These are phyloP conservation scores for Backusella liffmaniae DNA, from an alignment of 192 early-diverging fungal species.

Conservation along the genomic window DNA sequence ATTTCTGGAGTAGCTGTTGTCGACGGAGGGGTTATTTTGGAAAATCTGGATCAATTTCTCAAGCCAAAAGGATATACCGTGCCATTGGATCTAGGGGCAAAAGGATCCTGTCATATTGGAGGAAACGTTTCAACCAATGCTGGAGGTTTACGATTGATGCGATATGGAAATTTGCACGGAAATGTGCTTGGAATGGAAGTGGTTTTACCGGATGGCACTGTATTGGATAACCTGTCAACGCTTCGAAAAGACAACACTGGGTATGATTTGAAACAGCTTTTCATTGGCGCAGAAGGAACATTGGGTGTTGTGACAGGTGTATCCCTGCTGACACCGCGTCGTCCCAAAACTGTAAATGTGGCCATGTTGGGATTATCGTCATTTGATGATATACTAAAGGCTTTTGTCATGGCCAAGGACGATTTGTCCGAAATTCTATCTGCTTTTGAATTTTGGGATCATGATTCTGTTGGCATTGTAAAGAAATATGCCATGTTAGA, in stretches of 20 bases:
- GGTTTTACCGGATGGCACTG: conserved; percentile 84
- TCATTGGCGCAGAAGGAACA: conserved; percentile 96
- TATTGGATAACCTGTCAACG: conserved; percentile 77
- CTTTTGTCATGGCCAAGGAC: conserved; percentile 73
- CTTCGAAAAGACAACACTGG: conserved; percentile 98
- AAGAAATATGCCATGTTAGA: conserved; percentile 59
- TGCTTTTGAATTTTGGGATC: conserved; percentile 98
- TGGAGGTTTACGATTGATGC: conserved; percentile 88
- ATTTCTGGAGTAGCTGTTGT: conserved; percentile 77
- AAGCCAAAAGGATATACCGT: conserved; percentile 79
- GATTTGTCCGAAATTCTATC: conserved; percentile 90
- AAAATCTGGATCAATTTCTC: conserved; percentile 81
- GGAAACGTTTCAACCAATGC: conserved; percentile 98
- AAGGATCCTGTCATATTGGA: conserved; percentile 90
- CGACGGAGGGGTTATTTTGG: conserved; percentile 91
- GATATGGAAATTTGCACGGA: conserved; percentile 93
- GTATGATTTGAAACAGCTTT: conserved; percentile 96
- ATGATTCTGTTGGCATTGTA: conserved; percentile 65
- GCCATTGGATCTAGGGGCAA: conserved; percentile 88
- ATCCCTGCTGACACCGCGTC: conserved; percentile 78
- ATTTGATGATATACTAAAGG: conserved; percentile 76
- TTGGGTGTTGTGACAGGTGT: conserved; percentile 93
- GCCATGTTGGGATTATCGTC: conserved; percentile 74
- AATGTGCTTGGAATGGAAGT: conserved; percentile 92
- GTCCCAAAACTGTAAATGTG: conserved; percentile 65